Conservation (phyloP, 176 grass and related monocot species). For the Pontederia crassipes region DNA sequence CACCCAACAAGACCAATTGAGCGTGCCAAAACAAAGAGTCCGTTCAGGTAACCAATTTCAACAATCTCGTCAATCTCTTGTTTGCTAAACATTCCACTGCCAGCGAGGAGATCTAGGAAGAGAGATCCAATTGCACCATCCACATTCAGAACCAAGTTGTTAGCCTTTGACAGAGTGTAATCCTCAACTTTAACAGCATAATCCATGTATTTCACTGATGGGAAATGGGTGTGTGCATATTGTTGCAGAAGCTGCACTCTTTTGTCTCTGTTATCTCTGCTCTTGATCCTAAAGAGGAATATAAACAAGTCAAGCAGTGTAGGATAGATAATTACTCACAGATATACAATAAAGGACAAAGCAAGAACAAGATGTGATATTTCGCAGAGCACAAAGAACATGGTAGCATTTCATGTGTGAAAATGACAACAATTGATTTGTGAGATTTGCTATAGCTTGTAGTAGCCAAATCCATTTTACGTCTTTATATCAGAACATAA, state of each 20-base stretch:
- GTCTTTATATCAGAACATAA: no score
- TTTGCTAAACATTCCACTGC: conserved; percentile 89
- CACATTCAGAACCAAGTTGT: conserved; percentile 21
- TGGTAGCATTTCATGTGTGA: no score
- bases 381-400: no score
- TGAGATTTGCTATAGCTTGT: no score
- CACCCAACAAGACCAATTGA: conserved; percentile 84
- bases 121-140: conserved; percentile 79
- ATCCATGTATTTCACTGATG: conserved; percentile 91
- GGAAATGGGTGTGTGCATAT: conserved; percentile 84
- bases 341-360: neutral
- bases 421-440: no score
- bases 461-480: no score
- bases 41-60: conserved; percentile 91
- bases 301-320: neutral
- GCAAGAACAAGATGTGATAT: no score
- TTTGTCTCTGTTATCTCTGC: conserved; percentile 92
- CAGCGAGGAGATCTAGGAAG: conserved; percentile 90
- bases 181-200: conserved; percentile 84
- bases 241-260: conserved; percentile 81
- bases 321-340: neutral
- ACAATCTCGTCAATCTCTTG: conserved; percentile 89
- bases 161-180: conserved; percentile 88
- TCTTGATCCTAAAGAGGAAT: conserved; percentile 62
- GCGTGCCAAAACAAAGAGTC: conserved; percentile 87